phyloP scores from a whole-genome alignment of 345 rosid genomes.

The Melaleuca quinquenervia region DNA sequence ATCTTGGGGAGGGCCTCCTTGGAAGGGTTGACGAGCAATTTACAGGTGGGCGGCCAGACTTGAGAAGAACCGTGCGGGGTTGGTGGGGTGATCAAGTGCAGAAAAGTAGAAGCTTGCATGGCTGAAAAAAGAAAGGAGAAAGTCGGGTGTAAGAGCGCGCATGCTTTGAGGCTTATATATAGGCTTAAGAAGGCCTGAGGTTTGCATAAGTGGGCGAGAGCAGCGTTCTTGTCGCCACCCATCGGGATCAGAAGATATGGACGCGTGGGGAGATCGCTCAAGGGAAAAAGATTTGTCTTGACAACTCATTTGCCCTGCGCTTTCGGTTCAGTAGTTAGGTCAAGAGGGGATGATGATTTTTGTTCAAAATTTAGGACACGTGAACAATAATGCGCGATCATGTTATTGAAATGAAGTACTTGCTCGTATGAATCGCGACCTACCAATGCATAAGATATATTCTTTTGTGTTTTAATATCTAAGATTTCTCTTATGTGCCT shows the following conservation, averaged over 20 bases:
- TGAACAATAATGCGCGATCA: background rate
- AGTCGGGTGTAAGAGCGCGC: background rate
- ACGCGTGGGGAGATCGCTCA: background rate
- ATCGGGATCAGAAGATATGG: background rate
- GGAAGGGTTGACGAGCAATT: constrained; percentile 14
- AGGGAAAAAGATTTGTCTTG: background rate
- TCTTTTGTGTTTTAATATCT: fast-evolving
- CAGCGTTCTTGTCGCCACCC: no score
- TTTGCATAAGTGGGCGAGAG: background rate
- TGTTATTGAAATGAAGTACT: background rate
- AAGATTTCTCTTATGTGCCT: background rate
- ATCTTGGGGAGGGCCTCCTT: background rate
- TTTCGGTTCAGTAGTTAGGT: background rate
- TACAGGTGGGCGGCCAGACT: background rate
- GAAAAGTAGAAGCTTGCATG: background rate
- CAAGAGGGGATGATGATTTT: background rate
- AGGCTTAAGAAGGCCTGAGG: background rate
- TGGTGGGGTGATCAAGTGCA: background rate
- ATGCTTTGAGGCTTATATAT: background rate
- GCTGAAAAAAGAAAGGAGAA: background rate
- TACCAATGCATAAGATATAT: no score
- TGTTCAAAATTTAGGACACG: background rate
- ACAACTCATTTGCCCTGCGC: background rate
- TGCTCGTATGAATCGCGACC: no score
- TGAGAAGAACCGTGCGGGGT: background rate